Evolutionary conservation across 441 rosid genomes (phyloP).

Genomic region (Biscutella laevigata): DNA sequence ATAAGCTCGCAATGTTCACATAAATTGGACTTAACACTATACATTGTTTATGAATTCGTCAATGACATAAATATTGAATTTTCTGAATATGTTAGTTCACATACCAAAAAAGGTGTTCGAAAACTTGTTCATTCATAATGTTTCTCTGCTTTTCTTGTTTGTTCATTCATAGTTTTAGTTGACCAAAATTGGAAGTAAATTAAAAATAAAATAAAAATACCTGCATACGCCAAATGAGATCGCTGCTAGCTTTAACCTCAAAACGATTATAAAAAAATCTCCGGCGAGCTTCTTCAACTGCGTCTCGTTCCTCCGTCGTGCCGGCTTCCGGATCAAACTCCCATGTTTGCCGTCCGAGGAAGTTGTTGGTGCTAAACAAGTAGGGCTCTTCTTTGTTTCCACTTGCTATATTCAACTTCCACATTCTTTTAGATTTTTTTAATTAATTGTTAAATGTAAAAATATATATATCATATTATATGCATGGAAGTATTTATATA

Average conservation of each 20-base stretch:
- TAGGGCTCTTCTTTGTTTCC: slow-evolving; percentile 34
- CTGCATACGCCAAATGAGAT: slow-evolving; percentile 58
- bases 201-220: too few species aligned
- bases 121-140: neutral
- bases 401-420: slow-evolving; percentile 49
- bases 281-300: slow-evolving; percentile 45
- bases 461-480: neutral
- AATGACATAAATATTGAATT: neutral
- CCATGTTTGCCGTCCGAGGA: slow-evolving; percentile 53
- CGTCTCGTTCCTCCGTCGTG: slow-evolving; percentile 33
- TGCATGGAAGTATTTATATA: neutral
- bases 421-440: slow-evolving; percentile 33
- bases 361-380: slow-evolving; percentile 50
- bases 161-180: too few species aligned
- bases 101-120: neutral
- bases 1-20: neutral
- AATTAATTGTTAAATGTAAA: neutral
- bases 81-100: neutral
- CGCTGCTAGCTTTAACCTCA: slow-evolving; percentile 43
- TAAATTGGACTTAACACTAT: neutral
- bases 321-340: slow-evolving; percentile 46
- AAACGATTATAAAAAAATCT: slow-evolving; percentile 32
- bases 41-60: neutral
- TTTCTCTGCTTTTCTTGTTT: neutral
- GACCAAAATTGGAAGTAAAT: too few species aligned